Conservation (phyloP, 768 basidiomycete species). For the Boletus fagicola region DNA sequence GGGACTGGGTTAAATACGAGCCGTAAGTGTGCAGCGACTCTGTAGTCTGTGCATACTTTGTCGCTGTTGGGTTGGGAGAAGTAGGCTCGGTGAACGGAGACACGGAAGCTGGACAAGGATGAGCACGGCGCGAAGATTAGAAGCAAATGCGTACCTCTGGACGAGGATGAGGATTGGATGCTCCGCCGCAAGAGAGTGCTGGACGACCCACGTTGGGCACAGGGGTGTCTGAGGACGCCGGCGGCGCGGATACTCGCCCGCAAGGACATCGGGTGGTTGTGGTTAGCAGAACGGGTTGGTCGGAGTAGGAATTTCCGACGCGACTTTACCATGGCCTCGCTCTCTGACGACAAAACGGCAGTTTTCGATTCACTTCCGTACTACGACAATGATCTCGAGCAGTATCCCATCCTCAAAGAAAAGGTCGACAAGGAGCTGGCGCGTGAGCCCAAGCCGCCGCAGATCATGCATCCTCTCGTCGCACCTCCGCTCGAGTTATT, state of each 20-base stretch:
- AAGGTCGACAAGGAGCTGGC: slow-evolving; percentile 78
- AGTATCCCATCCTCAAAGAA: slow-evolving; percentile 64
- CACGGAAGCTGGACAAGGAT: slow-evolving; percentile 47
- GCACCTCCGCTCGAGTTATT: slow-evolving; percentile 67
- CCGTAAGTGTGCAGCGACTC: slow-evolving; percentile 87
- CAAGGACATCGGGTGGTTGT: slow-evolving; percentile 39
- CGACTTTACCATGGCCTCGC: slow-evolving; percentile 28
- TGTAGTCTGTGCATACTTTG: slow-evolving; percentile 68
- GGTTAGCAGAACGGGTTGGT: slow-evolving; percentile 7
- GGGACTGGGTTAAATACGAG: slow-evolving; percentile 87
- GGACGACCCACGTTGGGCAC: slow-evolving; percentile 34
- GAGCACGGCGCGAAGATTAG: slow-evolving; percentile 1
- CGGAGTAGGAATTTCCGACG: slow-evolving; percentile 29
- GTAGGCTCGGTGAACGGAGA: slow-evolving; percentile 88
- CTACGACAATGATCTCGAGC: slow-evolving; percentile 89
- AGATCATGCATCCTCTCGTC: slow-evolving; percentile 65
- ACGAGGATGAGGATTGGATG: slow-evolving; percentile 47
- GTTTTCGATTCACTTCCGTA: slow-evolving; percentile 89
- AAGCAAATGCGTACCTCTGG: slow-evolving; percentile 42
- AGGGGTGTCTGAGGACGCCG: slow-evolving; percentile 41
- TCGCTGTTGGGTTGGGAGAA: slow-evolving; percentile 80
- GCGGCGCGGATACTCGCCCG: slow-evolving; percentile 45
- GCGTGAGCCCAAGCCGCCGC: slow-evolving; percentile 61
- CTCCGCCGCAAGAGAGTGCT: slow-evolving; percentile 33
- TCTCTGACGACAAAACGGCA: slow-evolving; percentile 11